Base-by-base conservation (phyloP, 78 protist genomes). In the Dictyostelium capitatum region DNA sequence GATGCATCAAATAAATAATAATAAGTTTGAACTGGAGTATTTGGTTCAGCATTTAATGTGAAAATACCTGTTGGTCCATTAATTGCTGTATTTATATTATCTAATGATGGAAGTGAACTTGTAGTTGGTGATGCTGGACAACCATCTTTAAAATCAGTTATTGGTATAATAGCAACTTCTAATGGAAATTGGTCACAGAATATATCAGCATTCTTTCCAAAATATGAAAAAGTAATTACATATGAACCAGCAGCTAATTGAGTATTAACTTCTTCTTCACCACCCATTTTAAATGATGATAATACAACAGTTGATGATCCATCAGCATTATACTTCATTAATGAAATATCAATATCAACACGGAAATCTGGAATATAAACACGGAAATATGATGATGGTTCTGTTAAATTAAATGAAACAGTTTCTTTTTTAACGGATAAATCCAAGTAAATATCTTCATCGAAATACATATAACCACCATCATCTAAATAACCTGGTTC, bases 401-500 rank as follows among this genome's bases (percentile, higher is more conserved):
- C 25, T 10, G 62, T 25, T 50, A 79, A 2, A 10, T 83, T 89
- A 19, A 89, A 80, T 82, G 70, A n/a, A 12, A 89, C 64, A 6
- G 5, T 14, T 6, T 79, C 83, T 7, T 19, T 15, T 14, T 56
- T 30, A 7, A 51, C 46, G 4, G 64, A 47, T 0, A 89, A 50
- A 72, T 89, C 94, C 15, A 89, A 80, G 28, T 78, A 80, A 20
- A 89, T 80, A 46, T 89, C 80, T 3, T 80, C 90, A 19, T 25
- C 47, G n/a, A 43, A 89, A 56, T 89, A 89, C 20, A 89, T 69
- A 41, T 65, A 79, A 28, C 94, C 94, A n/a, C 25, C 56, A 72
- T 89, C 94, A 23, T 89, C 87, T 30, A 80, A 28, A 46, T 25
- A 72, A 20, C 89, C 94, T 17, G 59, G 70, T 12, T 37, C 79